These are phyloP conservation scores for Metschnikowia henanensis DNA, from an alignment of 805 yeast species.

Conservation along the genomic window DNA sequence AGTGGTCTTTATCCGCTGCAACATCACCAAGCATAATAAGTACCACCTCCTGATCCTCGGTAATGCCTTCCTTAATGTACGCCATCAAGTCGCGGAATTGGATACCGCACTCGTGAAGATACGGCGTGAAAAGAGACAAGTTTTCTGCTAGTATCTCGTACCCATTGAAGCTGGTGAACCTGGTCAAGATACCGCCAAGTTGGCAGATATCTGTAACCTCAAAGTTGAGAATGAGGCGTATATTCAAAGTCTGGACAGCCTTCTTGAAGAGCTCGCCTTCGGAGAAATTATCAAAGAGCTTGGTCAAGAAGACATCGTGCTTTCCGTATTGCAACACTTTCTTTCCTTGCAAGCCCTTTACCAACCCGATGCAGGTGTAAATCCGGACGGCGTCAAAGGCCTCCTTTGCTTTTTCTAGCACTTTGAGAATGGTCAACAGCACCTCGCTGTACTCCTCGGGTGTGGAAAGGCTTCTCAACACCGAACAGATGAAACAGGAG, in stretches of 20 bases:
- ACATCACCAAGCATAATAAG: slow-evolving; percentile 2
- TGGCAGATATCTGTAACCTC: slow-evolving; percentile 22
- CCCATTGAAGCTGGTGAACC: slow-evolving; percentile 43
- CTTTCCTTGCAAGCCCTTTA: slow-evolving; percentile 46
- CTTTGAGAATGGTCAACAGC: slow-evolving; percentile 34
- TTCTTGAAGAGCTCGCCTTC: slow-evolving; percentile 57
- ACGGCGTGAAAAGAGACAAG: slow-evolving; percentile 21
- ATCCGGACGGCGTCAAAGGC: slow-evolving; percentile 72
- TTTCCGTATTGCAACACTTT: slow-evolving; percentile 26
- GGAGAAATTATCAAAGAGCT: slow-evolving; percentile 34
- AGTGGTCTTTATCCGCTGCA: neutral
- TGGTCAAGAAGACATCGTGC: slow-evolving; percentile 26
- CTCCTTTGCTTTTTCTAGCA: slow-evolving; percentile 47
- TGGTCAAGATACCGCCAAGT: slow-evolving; percentile 29
- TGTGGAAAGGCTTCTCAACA: slow-evolving; percentile 29
- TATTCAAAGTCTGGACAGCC: slow-evolving; percentile 50
- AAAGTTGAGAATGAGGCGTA: slow-evolving; percentile 45
- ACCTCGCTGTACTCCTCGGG: slow-evolving; percentile 27
- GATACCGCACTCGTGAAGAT: slow-evolving; percentile 10
- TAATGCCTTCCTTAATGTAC: neutral
- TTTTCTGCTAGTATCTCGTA: slow-evolving; percentile 19
- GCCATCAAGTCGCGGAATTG: neutral
- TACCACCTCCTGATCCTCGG: slow-evolving; percentile 8
- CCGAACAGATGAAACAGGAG: slow-evolving; percentile 42
- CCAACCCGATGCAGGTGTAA: slow-evolving; percentile 56